Conservation (phyloP, 352 stramenopile species). For the Phytophthora europaea region DNA sequence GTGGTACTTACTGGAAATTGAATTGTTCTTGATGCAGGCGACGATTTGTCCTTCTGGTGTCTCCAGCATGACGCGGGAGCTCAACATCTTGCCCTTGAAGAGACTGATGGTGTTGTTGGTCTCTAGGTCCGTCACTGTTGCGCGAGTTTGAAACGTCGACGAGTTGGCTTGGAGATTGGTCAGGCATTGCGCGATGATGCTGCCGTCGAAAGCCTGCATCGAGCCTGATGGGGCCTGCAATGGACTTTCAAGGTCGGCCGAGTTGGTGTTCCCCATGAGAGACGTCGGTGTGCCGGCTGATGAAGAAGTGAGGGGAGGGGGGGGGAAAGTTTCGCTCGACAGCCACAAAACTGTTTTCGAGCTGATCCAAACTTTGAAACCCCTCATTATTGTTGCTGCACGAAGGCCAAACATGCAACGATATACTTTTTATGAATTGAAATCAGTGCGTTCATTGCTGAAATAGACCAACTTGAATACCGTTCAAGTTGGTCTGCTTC, state of each 20-base stretch:
- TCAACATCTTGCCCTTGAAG: background rate
- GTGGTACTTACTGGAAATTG: background rate
- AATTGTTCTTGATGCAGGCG: background rate
- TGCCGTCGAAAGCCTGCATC: background rate
- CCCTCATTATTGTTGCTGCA: no score
- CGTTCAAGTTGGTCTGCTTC: no score
- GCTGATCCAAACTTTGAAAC: no score
- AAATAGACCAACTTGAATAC: no score
- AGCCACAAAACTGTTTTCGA: no score
- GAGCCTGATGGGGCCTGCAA: background rate
- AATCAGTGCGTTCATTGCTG: no score
- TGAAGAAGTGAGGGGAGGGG: background rate
- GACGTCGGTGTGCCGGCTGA: background rate
- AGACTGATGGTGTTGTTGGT: background rate
- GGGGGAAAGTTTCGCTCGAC: no score
- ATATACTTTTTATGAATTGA: no score
- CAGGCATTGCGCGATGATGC: background rate
- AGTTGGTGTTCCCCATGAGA: constrained; percentile 1
- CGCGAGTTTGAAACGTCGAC: background rate
- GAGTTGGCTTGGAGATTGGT: background rate
- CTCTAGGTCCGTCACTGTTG: background rate
- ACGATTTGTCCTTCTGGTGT: background rate
- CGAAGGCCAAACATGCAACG: no score
- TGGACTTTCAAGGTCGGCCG: background rate
- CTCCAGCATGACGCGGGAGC: background rate